Conservation (phyloP, 805 yeast species). For the Starmerella vaccinii region DNA sequence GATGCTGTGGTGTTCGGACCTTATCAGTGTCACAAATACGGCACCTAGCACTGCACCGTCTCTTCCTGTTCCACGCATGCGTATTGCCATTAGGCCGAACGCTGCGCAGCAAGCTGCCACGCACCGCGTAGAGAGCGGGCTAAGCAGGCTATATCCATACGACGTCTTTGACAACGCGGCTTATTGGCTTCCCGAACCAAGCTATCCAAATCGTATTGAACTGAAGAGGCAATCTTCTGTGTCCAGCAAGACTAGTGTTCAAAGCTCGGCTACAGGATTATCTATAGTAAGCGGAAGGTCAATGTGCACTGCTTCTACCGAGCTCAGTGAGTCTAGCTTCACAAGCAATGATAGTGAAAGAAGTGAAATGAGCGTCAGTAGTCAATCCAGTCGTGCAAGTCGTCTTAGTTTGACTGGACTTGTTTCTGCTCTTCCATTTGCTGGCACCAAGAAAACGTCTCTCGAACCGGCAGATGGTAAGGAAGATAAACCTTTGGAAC, state of each 20-base stretch:
- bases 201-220: not conserved
- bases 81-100: conserved; percentile 23
- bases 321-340: not conserved
- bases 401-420: not conserved
- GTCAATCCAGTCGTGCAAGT: not conserved
- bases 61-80: conserved; percentile 28
- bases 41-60: conserved; percentile 23
- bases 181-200: conserved; percentile 22
- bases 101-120: conserved; percentile 3
- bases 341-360: conserved; percentile 1
- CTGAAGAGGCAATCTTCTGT: not conserved
- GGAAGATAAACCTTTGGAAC: not conserved
- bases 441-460: not conserved
- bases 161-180: conserved; percentile 34
- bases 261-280: not conserved
- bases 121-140: conserved; percentile 12
- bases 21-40: conserved; percentile 11
- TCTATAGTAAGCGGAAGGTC: not conserved
- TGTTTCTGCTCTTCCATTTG: not conserved
- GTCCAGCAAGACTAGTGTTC: not conserved
- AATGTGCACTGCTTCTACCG: not conserved
- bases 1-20: conserved; percentile 15
- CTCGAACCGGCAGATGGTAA: not conserved
- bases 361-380: not conserved
- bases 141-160: conserved; percentile 28